Base-by-base conservation (phyloP, 176 grass and related monocot species). In the Zoysia pacifica region DNA sequence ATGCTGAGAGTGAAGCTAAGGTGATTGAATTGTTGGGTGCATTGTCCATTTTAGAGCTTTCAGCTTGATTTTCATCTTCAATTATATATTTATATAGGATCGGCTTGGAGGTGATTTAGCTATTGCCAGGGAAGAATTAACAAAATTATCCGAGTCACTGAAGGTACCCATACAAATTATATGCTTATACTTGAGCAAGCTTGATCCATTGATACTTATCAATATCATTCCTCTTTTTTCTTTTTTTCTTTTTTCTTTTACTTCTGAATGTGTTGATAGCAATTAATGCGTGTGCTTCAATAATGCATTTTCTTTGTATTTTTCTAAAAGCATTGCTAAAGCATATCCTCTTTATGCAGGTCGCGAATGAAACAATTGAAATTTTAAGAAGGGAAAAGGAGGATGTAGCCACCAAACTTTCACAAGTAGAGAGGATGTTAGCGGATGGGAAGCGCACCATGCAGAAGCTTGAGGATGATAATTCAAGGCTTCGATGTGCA, bases 1-100 rank as follows among this genome's bases (percentile, higher is more conserved):
- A 96, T 88, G 97, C 97, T 42, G 97, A 99, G 77, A 90, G 84
- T 83, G 97, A 99, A 93, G 93, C 97, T 47, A 93, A 96, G 90
- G 93, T 96, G 41, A 81, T 70, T 76, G 20, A 74, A 85, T 45
- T 43, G n/a, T 85, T 62, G 5, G 9, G 18, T 51, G 56, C 60
- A 41, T 68, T 76, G 12, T 63, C 54, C 61, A 14, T 78, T 84
- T 64, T 10, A 45, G 70, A 35, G 53, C 7, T 87, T 61, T 80
- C 1, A 58, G 44, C 44, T 69, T 90, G 35, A 84, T 65, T 69
- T 58, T 75, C 16, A 9, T 77, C 36, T 75, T 60, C 12, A 75
- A 6, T 62, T 80, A 3, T 55, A 81, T 72, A 44, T 85, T 19
- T 67, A 63, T 84, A 38, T 84, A 99, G 97, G 97, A 96, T 43